phyloP scores from a whole-genome alignment of 2,329 filamentous ascomycete genomes.

The Byssothecium circinans region DNA sequence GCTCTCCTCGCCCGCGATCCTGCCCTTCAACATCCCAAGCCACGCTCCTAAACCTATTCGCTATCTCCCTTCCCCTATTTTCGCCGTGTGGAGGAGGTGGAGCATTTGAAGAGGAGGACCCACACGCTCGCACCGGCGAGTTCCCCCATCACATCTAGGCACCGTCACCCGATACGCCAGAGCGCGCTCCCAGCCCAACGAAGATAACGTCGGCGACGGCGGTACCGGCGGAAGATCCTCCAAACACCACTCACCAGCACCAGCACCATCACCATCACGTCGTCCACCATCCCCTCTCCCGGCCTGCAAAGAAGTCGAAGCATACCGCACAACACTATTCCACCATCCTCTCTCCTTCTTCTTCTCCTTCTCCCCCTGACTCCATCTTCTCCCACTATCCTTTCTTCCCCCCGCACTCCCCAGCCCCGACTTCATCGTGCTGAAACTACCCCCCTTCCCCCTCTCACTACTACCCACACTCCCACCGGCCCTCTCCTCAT shows the following conservation, averaged over 20 bases:
- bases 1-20: not conserved
- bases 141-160: too few relatives aligned
- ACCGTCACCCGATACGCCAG: too few relatives aligned
- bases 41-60: not conserved
- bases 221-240: not conserved
- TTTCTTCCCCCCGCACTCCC: not conserved
- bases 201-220: not conserved
- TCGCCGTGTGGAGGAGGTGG: not conserved
- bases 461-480: not conserved
- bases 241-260: too few relatives aligned
- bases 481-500: not conserved
- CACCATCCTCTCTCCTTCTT: not conserved
- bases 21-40: not conserved
- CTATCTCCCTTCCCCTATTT: not conserved
- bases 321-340: not conserved
- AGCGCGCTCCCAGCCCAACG: not conserved
- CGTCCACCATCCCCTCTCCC: not conserved
- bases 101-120: too few relatives aligned
- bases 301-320: not conserved
- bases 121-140: too few relatives aligned
- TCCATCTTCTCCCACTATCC: not conserved
- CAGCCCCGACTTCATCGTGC: too few relatives aligned
- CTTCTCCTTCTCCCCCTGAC: not conserved
- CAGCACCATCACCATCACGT: too few relatives aligned
- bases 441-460: not conserved